These are phyloP conservation scores for Taphrina betulina DNA, from an alignment of 1,139 yeast species.

Conservation along the genomic window DNA sequence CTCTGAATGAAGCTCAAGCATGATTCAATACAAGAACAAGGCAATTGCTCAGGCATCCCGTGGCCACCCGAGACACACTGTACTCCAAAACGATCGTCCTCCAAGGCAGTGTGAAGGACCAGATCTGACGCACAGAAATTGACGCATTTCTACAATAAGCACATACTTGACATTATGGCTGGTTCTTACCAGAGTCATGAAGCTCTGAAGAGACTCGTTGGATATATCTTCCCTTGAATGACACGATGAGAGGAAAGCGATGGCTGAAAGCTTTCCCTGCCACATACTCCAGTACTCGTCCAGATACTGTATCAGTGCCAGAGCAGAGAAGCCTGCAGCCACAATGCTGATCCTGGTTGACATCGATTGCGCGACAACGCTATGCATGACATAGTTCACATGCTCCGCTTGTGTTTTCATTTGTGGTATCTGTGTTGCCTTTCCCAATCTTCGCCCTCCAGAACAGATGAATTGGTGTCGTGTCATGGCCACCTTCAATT, in stretches of 20 bases:
- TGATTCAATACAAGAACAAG: too few relatives aligned
- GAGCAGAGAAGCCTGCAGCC: constrained; percentile 19
- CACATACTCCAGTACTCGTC: constrained; percentile 3
- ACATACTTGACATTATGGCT: neutral
- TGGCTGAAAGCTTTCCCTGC: neutral
- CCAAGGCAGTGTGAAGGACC: neutral
- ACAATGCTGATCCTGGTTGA: constrained; percentile 1
- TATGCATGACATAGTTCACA: constrained; percentile 7
- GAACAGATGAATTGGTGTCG: constrained; percentile 13
- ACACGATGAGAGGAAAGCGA: constrained; percentile 7
- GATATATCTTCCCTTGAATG: neutral
- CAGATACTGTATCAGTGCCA: constrained; percentile 3
- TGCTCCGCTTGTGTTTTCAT: constrained; percentile 11
- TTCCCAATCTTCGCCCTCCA: constrained; percentile 2
- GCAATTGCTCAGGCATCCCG: neutral
- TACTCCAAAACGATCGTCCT: neutral
- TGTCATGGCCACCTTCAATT: neutral
- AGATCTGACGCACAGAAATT: constrained; percentile 8
- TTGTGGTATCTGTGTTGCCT: constrained; percentile 1
- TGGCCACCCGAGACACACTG: constrained; percentile 10
- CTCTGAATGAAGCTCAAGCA: too few relatives aligned
- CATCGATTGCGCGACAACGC: neutral
- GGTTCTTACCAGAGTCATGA: constrained; percentile 19
- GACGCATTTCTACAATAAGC: neutral
- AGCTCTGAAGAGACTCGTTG: neutral